Evolutionary conservation across 768 basidiomycete species (phyloP), one percentile per base, ranked within the genome.

Genomic region (Suillus weaverae): DNA sequence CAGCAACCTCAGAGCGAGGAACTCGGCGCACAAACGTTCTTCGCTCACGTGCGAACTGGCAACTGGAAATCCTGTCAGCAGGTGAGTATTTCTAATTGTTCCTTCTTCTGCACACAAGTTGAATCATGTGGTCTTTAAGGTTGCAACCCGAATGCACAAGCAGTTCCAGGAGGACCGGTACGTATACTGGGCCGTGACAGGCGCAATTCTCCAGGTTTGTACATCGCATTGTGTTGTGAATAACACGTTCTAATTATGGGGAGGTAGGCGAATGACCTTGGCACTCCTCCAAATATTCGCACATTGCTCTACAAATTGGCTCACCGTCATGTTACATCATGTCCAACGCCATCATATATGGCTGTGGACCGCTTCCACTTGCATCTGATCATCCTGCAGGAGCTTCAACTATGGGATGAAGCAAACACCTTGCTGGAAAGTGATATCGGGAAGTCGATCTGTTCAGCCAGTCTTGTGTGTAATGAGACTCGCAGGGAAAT

Each of bases 51-150:
- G 39, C 86, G 91, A 65, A 86, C 89, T 38, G 84, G 84, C 18
- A 88, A 91, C 68, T 95, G 94, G 94, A 95, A 94, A 75, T 84
- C 88, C 53, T 92, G 91, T 30, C 94, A 95, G 74, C 89, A 89
- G 81, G 92, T 91, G 70, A 63, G 73, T 67, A n/a, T 32, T 64
- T 30, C 39, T 10, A 0, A 41, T 0, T 32, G n/a, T 22, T 62
- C 60, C 60, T 33, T 41, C 64, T 57, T 44, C 3, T 35, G 41
- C 50, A 66, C 30, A 65, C 62, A 54, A 63, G 18, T 41, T 5
- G 41, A 53, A 26, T 35, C 13, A 64, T 11, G 36, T 62, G 4
- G 14, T 48, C 55, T 63, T 50, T 62, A 59, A 94, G 92, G 82
- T 93, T 63, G 87, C 92, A 26, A 89, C 89, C 5, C 89, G 86